Percentiles rank a stretch among this genome's conserved stretches.
Evolutionary conservation across 192 early-diverging fungal species (phyloP).

Genomic region (Podila minutissima): DNA sequence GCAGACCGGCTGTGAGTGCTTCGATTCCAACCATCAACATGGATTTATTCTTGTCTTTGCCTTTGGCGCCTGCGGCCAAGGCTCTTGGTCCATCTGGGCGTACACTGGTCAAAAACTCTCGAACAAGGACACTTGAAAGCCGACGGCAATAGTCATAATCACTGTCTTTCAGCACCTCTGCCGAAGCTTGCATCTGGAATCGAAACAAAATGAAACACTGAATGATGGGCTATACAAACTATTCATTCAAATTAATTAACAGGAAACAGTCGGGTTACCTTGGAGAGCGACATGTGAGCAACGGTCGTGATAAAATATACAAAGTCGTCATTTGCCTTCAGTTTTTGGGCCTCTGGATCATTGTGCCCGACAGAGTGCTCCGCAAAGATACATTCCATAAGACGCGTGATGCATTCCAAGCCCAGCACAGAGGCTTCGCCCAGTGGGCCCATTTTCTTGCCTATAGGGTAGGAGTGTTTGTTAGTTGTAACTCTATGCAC

Average conservation of each 20-base stretch:
- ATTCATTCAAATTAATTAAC: no score
- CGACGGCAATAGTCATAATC: constrained; percentile 44
- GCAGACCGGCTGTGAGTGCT: constrained; percentile 35
- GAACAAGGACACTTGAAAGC: constrained; percentile 30
- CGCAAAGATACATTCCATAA: constrained; percentile 52
- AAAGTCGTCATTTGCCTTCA: constrained; percentile 57
- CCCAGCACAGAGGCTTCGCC: constrained; percentile 42
- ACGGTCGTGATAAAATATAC: constrained; percentile 56
- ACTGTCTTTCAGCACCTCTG: constrained; percentile 20
- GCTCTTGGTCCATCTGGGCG: constrained; percentile 34
- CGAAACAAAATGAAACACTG: no score
- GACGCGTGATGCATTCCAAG: constrained; percentile 41
- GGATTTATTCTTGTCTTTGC: constrained; percentile 49
- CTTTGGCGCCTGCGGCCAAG: constrained; percentile 39
- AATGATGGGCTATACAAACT: no score
- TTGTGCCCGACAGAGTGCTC: neutral
- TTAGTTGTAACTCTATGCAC: neutral
- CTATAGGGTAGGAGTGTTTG: neutral
- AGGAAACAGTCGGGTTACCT: constrained; percentile 22
- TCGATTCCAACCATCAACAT: constrained; percentile 47
- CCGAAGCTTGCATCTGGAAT: constrained; percentile 15
- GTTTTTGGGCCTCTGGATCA: constrained; percentile 15
- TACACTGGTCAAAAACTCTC: constrained; percentile 34
- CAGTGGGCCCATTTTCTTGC: constrained; percentile 29
- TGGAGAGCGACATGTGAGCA: constrained; percentile 38